Evolutionary conservation across 495 filamentous ascomycete species (phyloP).

Genomic region (Xylaria telfairii): DNA sequence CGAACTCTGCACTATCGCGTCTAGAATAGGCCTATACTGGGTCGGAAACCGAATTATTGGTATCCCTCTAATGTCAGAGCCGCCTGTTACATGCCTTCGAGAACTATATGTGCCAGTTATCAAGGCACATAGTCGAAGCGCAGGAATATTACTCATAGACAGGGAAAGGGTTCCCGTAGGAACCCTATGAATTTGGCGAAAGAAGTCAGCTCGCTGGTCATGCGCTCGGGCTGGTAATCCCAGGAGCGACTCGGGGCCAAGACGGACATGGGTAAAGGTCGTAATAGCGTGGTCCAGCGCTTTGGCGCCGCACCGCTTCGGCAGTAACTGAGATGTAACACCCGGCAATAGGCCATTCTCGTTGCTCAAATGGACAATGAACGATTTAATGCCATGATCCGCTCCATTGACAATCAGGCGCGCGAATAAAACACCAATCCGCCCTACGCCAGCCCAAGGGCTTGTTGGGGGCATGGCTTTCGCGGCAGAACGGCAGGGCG

Average conservation of each 20-base stretch:
- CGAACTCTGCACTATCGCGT: slow-evolving; percentile 36
- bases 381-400: slow-evolving; percentile 43
- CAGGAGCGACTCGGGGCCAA: slow-evolving; percentile 40
- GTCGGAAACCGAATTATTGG: slow-evolving; percentile 45
- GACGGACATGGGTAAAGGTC: slow-evolving; percentile 42
- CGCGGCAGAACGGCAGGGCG: slow-evolving; percentile 35
- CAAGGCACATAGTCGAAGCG: slow-evolving; percentile 33
- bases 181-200: slow-evolving; percentile 39
- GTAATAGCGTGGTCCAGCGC: slow-evolving; percentile 47
- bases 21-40: slow-evolving; percentile 44
- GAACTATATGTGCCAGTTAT: slow-evolving; percentile 42
- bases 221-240: slow-evolving; percentile 27
- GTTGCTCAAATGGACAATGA: slow-evolving; percentile 42
- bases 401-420: slow-evolving; percentile 39
- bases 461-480: slow-evolving; percentile 48
- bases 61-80: slow-evolving; percentile 22
- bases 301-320: slow-evolving; percentile 36
- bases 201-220: slow-evolving; percentile 36
- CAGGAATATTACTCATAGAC: slow-evolving; percentile 33
- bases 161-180: slow-evolving; percentile 40
- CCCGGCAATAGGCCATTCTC: slow-evolving; percentile 42
- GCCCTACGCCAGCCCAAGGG: slow-evolving; percentile 35
- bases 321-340: slow-evolving; percentile 39
- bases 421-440: slow-evolving; percentile 44
- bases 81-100: slow-evolving; percentile 36